phyloP scores from a whole-genome alignment of 1,284 basidiomycete genomes.

The Cystobasidium slooffiae region DNA sequence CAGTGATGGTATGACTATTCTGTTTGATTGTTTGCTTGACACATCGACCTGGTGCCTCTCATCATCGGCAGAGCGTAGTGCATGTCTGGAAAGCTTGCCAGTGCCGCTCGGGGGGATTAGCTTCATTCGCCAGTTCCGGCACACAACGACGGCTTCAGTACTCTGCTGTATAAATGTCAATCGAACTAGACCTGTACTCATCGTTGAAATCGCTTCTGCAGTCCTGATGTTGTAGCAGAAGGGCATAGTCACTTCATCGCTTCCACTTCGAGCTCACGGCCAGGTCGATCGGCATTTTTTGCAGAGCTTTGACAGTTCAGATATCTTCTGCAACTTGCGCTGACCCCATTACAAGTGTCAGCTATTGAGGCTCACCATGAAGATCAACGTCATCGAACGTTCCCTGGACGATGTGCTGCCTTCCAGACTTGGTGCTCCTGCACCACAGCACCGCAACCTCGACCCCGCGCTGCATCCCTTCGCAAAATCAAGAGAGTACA shows the following conservation, averaged over 20 bases:
- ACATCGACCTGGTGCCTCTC: no score
- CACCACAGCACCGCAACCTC: slow-evolving; percentile 65
- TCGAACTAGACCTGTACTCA: no score
- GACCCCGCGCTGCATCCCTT: slow-evolving; percentile 95
- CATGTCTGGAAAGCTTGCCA: no score
- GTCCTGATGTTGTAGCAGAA: no score
- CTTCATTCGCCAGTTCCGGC: no score
- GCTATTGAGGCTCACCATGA: slow-evolving; percentile 21
- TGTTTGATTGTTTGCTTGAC: not conserved
- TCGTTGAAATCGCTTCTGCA: no score
- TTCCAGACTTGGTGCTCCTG: slow-evolving; percentile 40
- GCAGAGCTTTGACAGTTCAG: not conserved
- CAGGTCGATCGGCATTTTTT: slow-evolving; percentile 7
- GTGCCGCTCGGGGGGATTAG: no score
- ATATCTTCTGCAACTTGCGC: not conserved
- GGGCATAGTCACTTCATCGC: no score
- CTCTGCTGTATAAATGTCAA: no score
- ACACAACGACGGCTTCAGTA: no score
- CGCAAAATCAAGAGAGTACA: slow-evolving; percentile 87
- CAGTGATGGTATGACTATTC: not conserved
- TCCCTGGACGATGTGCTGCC: slow-evolving; percentile 41
- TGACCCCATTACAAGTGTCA: not conserved
- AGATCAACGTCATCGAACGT: slow-evolving; percentile 46
- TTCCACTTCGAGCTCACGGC: no score
- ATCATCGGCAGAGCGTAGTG: no score